These are phyloP conservation scores for Fraxinus greggii DNA, from an alignment of 305 asterid species.

Conservation along the genomic window DNA sequence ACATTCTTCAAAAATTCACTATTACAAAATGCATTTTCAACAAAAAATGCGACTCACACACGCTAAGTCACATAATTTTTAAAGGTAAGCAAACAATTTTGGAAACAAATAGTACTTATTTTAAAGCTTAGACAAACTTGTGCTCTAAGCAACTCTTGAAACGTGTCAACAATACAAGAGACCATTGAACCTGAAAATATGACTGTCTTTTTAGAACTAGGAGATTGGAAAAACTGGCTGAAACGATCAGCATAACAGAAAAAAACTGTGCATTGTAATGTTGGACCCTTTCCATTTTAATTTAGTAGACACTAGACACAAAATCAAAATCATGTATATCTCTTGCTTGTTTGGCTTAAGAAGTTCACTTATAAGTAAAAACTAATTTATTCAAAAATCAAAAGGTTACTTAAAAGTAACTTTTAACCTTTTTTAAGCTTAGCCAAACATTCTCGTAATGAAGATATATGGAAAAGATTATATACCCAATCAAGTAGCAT, in stretches of 20 bases:
- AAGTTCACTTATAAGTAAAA: background rate
- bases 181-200: background rate
- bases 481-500: conserved; percentile 67
- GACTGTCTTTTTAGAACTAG: background rate
- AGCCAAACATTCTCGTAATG: background rate
- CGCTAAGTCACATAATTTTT: background rate
- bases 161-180: background rate
- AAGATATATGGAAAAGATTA: background rate
- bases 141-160: background rate
- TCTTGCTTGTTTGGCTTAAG: background rate
- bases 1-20: background rate
- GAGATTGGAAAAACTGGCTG: background rate
- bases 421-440: background rate
- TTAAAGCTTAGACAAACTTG: background rate
- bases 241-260: background rate
- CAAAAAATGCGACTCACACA: background rate
- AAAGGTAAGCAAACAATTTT: background rate
- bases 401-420: background rate
- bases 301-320: background rate
- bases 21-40: background rate
- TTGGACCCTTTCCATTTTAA: background rate
- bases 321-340: background rate
- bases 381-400: background rate
- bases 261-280: background rate
- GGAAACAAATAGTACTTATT: background rate